These are phyloP conservation scores for Microsporum canis DNA, from an alignment of 2,329 filamentous ascomycete species.

Conservation along the genomic window DNA sequence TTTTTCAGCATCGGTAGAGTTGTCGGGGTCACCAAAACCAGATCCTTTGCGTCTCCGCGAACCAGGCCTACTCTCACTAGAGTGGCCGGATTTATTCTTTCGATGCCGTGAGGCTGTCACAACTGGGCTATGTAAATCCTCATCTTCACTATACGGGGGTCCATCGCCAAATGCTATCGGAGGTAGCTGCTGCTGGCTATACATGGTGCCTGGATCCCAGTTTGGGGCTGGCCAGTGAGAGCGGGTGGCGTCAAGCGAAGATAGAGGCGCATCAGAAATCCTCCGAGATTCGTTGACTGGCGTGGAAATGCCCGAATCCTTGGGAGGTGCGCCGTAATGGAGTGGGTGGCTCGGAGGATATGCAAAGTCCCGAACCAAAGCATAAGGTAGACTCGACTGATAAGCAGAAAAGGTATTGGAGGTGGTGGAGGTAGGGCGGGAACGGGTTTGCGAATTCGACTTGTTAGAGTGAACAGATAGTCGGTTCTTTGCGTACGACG, in stretches of 20 bases:
- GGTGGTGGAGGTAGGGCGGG: conserved; percentile 67
- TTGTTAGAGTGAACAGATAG: conserved; percentile 72
- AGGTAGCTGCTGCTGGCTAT: conserved; percentile 59
- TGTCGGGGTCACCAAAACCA: conserved; percentile 26
- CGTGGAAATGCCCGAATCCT: conserved; percentile 71
- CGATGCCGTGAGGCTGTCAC: conserved; percentile 75
- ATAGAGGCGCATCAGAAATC: conserved; percentile 68
- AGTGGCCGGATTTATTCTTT: conserved; percentile 64
- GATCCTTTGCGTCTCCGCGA: conserved; percentile 39
- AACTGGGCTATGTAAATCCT: conserved; percentile 80
- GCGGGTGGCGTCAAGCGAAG: conserved; percentile 59
- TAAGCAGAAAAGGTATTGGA: conserved; percentile 73
- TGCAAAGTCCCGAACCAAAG: conserved; percentile 91
- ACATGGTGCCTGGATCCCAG: conserved; percentile 38
- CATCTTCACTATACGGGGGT: conserved; percentile 88
- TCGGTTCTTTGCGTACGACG: conserved; percentile 67
- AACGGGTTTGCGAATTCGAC: conserved; percentile 50
- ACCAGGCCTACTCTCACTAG: conserved; percentile 29
- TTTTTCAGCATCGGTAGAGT: conserved; percentile 46
- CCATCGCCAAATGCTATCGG: conserved; percentile 78
- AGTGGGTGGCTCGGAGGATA: conserved; percentile 72
- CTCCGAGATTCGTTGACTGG: conserved; percentile 68
- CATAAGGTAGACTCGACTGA: conserved; percentile 74
- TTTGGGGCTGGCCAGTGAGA: conserved; percentile 45
- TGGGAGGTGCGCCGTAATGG: conserved; percentile 84